phyloP scores from a whole-genome alignment of 371 early-diverging fungal species.

The Parasitella parasitica region DNA sequence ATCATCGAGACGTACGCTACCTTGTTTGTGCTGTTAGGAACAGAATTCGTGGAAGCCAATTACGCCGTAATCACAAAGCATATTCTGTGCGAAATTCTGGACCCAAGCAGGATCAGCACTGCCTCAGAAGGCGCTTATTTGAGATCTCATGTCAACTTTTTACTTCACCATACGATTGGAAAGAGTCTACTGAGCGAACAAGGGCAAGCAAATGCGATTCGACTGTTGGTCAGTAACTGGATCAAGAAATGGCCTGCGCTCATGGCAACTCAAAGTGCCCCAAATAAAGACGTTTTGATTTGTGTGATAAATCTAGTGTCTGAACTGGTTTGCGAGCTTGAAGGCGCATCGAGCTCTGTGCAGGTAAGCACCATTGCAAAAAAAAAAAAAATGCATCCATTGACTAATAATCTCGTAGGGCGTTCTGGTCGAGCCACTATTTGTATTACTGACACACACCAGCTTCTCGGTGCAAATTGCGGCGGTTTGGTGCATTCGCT shows the following conservation, averaged over 20 bases:
- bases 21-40: slow-evolving; percentile 71
- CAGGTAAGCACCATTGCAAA: slow-evolving; percentile 60
- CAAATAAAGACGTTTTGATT: slow-evolving; percentile 60
- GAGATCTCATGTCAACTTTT: slow-evolving; percentile 65
- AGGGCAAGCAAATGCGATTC: slow-evolving; percentile 77
- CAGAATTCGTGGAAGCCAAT: slow-evolving; percentile 71
- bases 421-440: slow-evolving; percentile 61
- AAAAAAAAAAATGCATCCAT: too few relatives aligned
- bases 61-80: slow-evolving; percentile 72
- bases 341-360: slow-evolving; percentile 71
- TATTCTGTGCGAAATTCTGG: slow-evolving; percentile 61
- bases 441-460: slow-evolving; percentile 67
- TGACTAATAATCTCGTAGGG: too few relatives aligned
- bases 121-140: slow-evolving; percentile 63
- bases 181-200: slow-evolving; percentile 72
- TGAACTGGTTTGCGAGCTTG: slow-evolving; percentile 72
- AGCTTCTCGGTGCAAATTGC: slow-evolving; percentile 75
- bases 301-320: slow-evolving; percentile 76
- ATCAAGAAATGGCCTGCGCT: slow-evolving; percentile 70
- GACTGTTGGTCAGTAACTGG: slow-evolving; percentile 65
- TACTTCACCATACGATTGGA: slow-evolving; percentile 78
- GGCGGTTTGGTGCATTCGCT: slow-evolving; percentile 74
- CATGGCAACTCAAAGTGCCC: slow-evolving; percentile 61
- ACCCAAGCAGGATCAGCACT: slow-evolving; percentile 31
- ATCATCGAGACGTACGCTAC: slow-evolving; percentile 81